phyloP scores from a whole-genome alignment of 768 basidiomycete species.

The Psilocybe sp. region DNA sequence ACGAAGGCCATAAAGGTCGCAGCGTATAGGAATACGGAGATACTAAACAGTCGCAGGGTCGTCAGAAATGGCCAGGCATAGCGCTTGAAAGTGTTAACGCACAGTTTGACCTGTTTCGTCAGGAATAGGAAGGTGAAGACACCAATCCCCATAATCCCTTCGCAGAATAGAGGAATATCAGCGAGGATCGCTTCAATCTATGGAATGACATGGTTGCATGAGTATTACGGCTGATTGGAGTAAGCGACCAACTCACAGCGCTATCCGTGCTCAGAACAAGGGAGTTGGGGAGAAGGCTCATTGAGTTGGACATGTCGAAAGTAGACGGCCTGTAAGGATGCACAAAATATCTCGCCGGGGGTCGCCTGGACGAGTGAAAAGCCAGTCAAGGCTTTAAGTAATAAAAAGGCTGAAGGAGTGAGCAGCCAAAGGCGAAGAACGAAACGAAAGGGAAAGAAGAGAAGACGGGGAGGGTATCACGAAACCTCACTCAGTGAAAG shows the following conservation, averaged over 20 bases:
- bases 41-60: constrained; percentile 23
- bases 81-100: constrained; percentile 18
- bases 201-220: neutral
- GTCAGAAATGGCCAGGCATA: neutral
- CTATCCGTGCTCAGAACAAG: constrained; percentile 37
- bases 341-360: neutral
- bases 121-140: constrained; percentile 54
- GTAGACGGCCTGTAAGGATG: neutral
- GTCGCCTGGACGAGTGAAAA: constrained; percentile 14
- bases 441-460: constrained; percentile 4
- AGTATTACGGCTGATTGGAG: neutral
- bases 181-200: constrained; percentile 57
- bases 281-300: constrained; percentile 15
- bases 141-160: constrained; percentile 64
- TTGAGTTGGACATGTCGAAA: constrained; percentile 10
- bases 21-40: constrained; percentile 49
- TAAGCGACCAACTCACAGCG: constrained; percentile 34
- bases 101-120: constrained; percentile 52
- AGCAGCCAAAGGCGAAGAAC: neutral
- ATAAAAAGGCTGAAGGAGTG: no score
- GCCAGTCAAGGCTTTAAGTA: no score
- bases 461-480: constrained; percentile 1
- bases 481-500: constrained; percentile 1
- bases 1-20: constrained; percentile 60
- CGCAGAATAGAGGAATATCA: constrained; percentile 65